Percentiles rank a stretch among this genome's conserved stretches.
Conservation (phyloP, 202 grass and related monocot species). For the Schoenoplectus tabernaemontani region DNA sequence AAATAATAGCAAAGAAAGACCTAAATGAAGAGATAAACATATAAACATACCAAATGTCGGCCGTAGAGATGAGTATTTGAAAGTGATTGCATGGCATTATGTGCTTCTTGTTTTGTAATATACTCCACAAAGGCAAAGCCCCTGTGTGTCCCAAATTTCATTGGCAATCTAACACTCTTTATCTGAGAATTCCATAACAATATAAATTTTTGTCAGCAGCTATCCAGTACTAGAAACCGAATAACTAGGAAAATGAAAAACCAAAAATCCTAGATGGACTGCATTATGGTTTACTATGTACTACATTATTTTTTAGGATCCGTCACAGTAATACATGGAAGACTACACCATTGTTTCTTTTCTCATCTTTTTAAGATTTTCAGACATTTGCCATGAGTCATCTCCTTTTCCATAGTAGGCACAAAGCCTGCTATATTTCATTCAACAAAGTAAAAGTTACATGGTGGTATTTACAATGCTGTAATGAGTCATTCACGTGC, state of each 20-base stretch:
- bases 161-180: conserved; percentile 78
- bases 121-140: conserved; percentile 89
- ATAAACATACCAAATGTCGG: conserved; percentile 60
- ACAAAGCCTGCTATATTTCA: background rate
- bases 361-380: background rate
- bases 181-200: conserved; percentile 39
- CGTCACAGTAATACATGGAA: background rate
- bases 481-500: background rate
- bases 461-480: background rate
- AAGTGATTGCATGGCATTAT: conserved; percentile 69
- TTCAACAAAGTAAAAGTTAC: background rate
- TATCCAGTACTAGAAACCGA: background rate
- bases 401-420: background rate
- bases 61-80: conserved; percentile 87
- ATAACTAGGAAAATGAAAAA: background rate
- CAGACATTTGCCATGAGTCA: background rate
- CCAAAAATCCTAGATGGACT: background rate
- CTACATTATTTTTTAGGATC: too few relatives aligned
- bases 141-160: conserved; percentile 88
- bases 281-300: background rate
- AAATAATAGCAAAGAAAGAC: background rate
- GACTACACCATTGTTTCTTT: background rate
- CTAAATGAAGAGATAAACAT: background rate
- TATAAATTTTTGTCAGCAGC: background rate
- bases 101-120: conserved; percentile 83